Conservation (phyloP, 1,284 basidiomycete species). For the Trichosporon asahii region DNA sequence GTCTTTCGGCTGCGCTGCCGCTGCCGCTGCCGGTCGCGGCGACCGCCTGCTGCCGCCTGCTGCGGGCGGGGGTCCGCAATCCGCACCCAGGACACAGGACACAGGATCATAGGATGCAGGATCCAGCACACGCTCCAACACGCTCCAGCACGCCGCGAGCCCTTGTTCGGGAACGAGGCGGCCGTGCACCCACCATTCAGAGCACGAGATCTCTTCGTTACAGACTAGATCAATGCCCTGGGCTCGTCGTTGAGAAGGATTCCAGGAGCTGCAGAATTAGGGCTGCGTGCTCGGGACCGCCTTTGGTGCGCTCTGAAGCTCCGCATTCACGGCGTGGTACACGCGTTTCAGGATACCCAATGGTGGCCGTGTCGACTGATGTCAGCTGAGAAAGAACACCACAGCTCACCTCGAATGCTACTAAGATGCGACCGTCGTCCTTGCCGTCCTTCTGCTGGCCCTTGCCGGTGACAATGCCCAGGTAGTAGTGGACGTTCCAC, state of each 20-base stretch:
- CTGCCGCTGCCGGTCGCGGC: background rate
- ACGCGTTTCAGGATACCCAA: slow-evolving; percentile 36
- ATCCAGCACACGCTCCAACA: too few species aligned
- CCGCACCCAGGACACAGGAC: too few species aligned
- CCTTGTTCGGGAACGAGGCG: background rate
- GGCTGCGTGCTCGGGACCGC: too few species aligned
- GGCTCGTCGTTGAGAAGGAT: background rate
- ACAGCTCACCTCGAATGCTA: slow-evolving; percentile 39
- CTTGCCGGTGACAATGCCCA: slow-evolving; percentile 32
- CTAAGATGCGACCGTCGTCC: slow-evolving; percentile 24
- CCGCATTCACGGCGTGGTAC: slow-evolving; percentile 31
- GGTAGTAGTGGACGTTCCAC: slow-evolving; percentile 41
- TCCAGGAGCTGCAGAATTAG: background rate
- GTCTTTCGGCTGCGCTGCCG: too few species aligned
- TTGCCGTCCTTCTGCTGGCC: background rate
- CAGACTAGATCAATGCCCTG: background rate
- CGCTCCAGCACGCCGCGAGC: too few species aligned
- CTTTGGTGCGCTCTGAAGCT: background rate
- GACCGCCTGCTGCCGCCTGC: too few species aligned
- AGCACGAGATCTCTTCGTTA: background rate
- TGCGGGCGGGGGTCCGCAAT: too few species aligned
- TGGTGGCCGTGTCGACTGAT: slow-evolving; percentile 31
- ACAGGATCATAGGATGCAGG: too few species aligned
- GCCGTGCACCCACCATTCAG: background rate
- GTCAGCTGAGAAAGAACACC: background rate